Base-by-base conservation (phyloP, 1,284 basidiomycete genomes). In the Neonothopanus nambi region DNA sequence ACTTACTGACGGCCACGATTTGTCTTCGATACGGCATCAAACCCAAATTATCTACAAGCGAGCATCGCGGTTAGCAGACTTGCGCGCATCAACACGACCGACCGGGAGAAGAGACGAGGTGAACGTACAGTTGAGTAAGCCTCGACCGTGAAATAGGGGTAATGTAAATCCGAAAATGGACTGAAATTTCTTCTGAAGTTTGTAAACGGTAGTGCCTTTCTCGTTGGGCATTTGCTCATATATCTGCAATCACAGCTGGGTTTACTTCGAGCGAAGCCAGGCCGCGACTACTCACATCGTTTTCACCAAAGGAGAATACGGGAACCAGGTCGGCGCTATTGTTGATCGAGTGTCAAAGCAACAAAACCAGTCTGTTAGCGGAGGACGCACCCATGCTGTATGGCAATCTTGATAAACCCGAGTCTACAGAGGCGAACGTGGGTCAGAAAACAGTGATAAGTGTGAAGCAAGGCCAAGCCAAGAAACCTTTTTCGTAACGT, bases 251-350 rank as follows among this genome's bases (percentile, higher is more conserved):
- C 17, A 30, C 23, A 30, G 43, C 23, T 57, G 24, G 51, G 35
- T 17, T 38, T 18, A 48, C 47, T 3, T 45, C 50, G 12, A 40
- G 3, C 35, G n/a, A 37, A 23, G 28, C n/a, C 28, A 37, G 54
- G 15, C 23, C 26, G 26, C 15, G 43, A 52, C 3, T 3, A 77
- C 88, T 63, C 57, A 94, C 93, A 67, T 99, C 96, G 68, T 99
- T 99, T 75, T 99, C 96, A 17, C 96, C 96, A 64, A 99, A 99
- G 1, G 93, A 95, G 65, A 97, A 97, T 1, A 96, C 93, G 0
- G 95, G 95, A 0, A 98, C 95, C 7, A 98, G 78, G 64, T 94
- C 91, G 40, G 95, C 95, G 43, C 91, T 92, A 35, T 11, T 13
- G 42, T 3, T 4, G 18, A 35, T n/a, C 12, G 15, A 41, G 23